A percentile compares a stretch with the other conserved stretches of the same genome.
Evolutionary conservation across 2,329 filamentous ascomycete genomes (phyloP).

Genomic region (Harringtonia aguacate): DNA sequence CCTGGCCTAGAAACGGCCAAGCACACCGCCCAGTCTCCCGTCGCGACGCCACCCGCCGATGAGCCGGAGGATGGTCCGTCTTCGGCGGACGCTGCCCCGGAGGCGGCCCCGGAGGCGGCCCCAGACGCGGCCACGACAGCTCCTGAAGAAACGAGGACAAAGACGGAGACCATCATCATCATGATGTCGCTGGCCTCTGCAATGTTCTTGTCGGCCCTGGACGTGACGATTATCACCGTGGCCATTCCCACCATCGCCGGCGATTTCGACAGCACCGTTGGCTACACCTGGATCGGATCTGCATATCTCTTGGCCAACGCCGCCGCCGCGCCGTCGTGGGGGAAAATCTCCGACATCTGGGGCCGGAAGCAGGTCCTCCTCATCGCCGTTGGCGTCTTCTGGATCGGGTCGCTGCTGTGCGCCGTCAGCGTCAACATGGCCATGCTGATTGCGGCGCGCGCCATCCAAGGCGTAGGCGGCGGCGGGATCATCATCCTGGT

Average conservation of each 20-base stretch:
- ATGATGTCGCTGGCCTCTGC: constrained; percentile 27
- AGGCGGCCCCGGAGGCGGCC: not conserved
- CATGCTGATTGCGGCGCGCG: constrained; percentile 35
- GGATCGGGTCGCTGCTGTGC: constrained; percentile 37
- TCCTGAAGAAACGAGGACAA: constrained; percentile 19
- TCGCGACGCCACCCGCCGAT: no score
- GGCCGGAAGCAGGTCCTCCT: constrained; percentile 44
- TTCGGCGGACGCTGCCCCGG: no score
- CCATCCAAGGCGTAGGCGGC: constrained; percentile 40
- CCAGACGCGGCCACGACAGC: not conserved
- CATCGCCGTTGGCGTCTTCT: constrained; percentile 36
- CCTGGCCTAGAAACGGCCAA: no score
- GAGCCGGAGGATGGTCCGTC: no score
- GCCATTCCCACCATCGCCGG: constrained; percentile 49
- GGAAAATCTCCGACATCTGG: constrained; percentile 48
- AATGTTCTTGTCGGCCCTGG: constrained; percentile 35
- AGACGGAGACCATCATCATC: constrained; percentile 21
- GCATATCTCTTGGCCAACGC: constrained; percentile 62
- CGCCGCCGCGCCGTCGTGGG: constrained; percentile 61
- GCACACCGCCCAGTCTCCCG: no score
- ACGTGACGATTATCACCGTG: constrained; percentile 48
- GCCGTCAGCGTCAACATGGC: constrained; percentile 33
- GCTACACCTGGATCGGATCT: constrained; percentile 70
- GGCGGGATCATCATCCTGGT: constrained; percentile 41
- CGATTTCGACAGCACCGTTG: constrained; percentile 49